Conservation (phyloP, 1,284 basidiomycete genomes). For the Malassezia arunalokei region DNA sequence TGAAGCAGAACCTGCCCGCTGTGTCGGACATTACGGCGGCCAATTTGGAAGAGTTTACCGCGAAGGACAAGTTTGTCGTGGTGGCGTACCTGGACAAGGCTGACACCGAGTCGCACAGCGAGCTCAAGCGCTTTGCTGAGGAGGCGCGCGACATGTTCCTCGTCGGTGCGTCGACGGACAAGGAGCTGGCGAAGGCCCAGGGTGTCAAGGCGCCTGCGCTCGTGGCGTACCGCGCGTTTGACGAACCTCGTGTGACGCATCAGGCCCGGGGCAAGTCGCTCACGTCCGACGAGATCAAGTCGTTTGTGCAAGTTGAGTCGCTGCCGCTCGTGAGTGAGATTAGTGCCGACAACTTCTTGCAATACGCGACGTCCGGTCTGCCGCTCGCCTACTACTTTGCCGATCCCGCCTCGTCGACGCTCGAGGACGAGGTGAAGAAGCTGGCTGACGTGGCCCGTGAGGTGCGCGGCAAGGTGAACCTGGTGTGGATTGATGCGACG, state of each 20-base stretch:
- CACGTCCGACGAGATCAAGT: constrained; percentile 52
- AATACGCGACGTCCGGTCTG: constrained; percentile 68
- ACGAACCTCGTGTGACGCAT: constrained; percentile 61
- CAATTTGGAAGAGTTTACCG: constrained; percentile 73
- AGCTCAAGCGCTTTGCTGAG: constrained; percentile 69
- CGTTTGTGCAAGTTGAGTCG: constrained; percentile 65
- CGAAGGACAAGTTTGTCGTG: constrained; percentile 78
- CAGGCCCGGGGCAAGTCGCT: constrained; percentile 47
- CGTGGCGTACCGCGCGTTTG: constrained; percentile 84
- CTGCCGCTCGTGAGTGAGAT: constrained; percentile 87
- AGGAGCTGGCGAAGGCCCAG: constrained; percentile 59
- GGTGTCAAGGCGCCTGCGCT: constrained; percentile 68
- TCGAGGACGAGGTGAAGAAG: constrained; percentile 58
- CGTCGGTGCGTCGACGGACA: constrained; percentile 59
- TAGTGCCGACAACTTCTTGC: constrained; percentile 79
- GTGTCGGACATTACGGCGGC: constrained; percentile 65
- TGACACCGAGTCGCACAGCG: constrained; percentile 52
- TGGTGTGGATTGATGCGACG: constrained; percentile 93
- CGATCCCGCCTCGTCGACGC: constrained; percentile 63
- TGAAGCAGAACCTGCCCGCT: constrained; percentile 96
- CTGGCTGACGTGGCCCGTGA: constrained; percentile 66
- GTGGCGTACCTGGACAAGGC: constrained; percentile 69
- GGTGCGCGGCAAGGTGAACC: constrained; percentile 80
- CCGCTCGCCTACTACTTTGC: constrained; percentile 92
- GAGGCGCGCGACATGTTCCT: constrained; percentile 81